phyloP scores from a whole-genome alignment of 768 basidiomycete species.

The Lanmaoa rubissima region DNA sequence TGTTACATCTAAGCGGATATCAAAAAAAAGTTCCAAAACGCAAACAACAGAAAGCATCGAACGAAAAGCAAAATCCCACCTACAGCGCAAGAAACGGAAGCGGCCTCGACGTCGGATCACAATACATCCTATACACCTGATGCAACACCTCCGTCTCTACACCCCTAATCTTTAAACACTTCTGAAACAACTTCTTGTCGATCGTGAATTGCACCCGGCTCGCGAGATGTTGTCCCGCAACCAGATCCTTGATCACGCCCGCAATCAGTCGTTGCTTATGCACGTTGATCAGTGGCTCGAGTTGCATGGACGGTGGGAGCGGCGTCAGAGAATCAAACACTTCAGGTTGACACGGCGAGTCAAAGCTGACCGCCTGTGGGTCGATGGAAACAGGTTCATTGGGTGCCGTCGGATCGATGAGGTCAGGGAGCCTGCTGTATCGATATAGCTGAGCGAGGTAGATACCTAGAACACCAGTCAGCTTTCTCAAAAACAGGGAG shows the following conservation, averaged over 20 bases:
- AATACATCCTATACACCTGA: conserved; percentile 42
- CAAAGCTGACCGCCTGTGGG: conserved; percentile 57
- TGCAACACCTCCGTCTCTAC: conserved; percentile 56
- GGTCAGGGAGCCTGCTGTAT: conserved; percentile 66
- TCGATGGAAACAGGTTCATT: conserved; percentile 66
- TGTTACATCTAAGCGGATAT: conserved; percentile 18
- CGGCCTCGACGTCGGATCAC: conserved; percentile 19
- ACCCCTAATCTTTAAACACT: conserved; percentile 68
- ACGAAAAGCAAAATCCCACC: not conserved
- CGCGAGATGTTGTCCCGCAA: conserved; percentile 81
- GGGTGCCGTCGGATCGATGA: conserved; percentile 82
- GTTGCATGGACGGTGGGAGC: conserved; percentile 72
- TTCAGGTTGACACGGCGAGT: conserved; percentile 71
- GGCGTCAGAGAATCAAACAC: conserved; percentile 73
- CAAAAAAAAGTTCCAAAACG: not conserved
- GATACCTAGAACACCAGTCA: conserved; percentile 47
- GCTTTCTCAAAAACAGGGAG: not conserved
- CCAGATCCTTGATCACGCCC: conserved; percentile 74
- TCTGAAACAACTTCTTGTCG: conserved; percentile 76
- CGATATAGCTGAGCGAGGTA: conserved; percentile 73
- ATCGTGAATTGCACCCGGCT: conserved; percentile 65
- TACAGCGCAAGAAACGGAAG: conserved; percentile 24
- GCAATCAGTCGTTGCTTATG: conserved; percentile 86
- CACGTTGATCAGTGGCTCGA: conserved; percentile 85
- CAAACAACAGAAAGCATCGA: not conserved